Evolutionary conservation across 805 yeast species (phyloP).

Genomic region (Wickerhamomyces alni): DNA sequence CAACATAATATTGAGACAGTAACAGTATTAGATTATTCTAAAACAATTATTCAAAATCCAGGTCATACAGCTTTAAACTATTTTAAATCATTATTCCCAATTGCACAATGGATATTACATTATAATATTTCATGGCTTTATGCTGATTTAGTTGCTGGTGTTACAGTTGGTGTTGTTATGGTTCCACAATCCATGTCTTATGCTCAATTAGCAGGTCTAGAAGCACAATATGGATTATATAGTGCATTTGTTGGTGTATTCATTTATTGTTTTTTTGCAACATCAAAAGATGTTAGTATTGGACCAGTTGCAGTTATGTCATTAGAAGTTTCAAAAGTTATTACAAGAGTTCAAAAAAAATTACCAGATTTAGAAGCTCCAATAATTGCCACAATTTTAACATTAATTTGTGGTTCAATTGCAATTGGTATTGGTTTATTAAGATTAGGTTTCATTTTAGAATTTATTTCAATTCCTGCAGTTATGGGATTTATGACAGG

Average conservation of each 20-base stretch:
- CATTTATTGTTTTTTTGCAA: constrained; percentile 85
- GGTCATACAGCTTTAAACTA: constrained; percentile 36
- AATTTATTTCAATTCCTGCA: constrained; percentile 85
- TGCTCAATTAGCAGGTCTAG: constrained; percentile 77
- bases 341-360: constrained; percentile 53
- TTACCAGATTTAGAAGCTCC: constrained; percentile 50
- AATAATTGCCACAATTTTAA: constrained; percentile 70
- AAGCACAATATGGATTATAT: constrained; percentile 82
- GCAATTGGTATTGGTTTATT: constrained; percentile 77
- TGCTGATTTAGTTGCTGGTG: constrained; percentile 84
- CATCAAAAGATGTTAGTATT: constrained; percentile 90
- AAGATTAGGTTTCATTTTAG: constrained; percentile 83
- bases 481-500: constrained; percentile 95
- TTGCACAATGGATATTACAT: constrained; percentile 76
- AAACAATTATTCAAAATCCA: constrained; percentile 6
- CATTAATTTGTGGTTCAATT: constrained; percentile 81
- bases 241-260: constrained; percentile 90
- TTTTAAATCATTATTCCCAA: constrained; percentile 65
- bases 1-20: neutral
- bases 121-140: constrained; percentile 77
- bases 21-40: constrained; percentile 9
- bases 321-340: constrained; percentile 71
- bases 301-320: constrained; percentile 99
- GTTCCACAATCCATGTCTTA: constrained; percentile 97
- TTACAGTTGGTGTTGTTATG: constrained; percentile 87